These are phyloP conservation scores for Theobroma grandiflorum DNA, from an alignment of 441 rosid species.

Conservation along the genomic window DNA sequence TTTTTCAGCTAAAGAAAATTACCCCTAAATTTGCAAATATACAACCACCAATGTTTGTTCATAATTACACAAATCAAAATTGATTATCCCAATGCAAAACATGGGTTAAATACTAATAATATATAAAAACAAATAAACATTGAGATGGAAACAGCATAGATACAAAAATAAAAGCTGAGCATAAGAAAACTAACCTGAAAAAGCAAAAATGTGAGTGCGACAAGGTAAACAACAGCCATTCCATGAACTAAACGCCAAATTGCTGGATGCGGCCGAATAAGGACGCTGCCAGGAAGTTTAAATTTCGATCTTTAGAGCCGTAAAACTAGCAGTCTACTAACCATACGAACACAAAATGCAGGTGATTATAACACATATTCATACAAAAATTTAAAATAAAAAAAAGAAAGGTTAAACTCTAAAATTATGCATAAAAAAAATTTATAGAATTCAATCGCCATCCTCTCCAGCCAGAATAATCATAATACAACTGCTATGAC, in stretches of 20 bases:
- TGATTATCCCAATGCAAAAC: too few species aligned
- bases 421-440: background rate
- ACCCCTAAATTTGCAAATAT: too few species aligned
- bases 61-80: too few species aligned
- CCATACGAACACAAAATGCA: background rate
- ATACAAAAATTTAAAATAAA: background rate
- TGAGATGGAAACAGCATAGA: background rate
- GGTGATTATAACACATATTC: background rate
- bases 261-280: slow-evolving; percentile 99
- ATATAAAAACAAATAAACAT: background rate
- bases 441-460: background rate
- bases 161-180: background rate
- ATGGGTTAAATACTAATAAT: background rate
- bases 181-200: slow-evolving; percentile 74
- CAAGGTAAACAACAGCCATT: slow-evolving; percentile 94
- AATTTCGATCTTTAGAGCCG: background rate
- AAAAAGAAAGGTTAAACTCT: background rate
- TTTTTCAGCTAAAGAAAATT: too few species aligned
- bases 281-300: slow-evolving; percentile 56
- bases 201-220: slow-evolving; percentile 94
- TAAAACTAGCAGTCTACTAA: background rate
- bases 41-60: too few species aligned
- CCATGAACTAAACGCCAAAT: slow-evolving; percentile 99
- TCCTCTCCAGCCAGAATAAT: background rate
- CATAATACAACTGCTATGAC: background rate